phyloP scores from a whole-genome alignment of 2,329 filamentous ascomycete genomes.

The Phoma sp. region DNA sequence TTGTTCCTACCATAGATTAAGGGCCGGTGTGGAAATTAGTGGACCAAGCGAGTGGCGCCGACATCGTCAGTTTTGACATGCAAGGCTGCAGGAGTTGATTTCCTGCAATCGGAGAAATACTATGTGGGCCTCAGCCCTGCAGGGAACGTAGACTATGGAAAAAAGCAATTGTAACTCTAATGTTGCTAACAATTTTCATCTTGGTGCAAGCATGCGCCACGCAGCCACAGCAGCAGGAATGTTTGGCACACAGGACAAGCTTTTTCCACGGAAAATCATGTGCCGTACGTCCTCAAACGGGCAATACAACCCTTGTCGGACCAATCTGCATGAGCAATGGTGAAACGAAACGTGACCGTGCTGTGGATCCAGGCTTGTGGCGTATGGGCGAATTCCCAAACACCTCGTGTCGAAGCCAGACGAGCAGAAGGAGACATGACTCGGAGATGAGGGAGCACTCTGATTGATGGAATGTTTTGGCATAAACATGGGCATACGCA shows the following conservation, averaged over 20 bases:
- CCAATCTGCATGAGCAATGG: conserved; percentile 23
- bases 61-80: conserved; percentile 1
- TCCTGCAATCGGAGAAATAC: background rate
- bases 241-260: conserved; percentile 11
- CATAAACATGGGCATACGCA: background rate
- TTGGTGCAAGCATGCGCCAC: background rate
- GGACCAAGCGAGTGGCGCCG: conserved; percentile 17
- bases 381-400: conserved; percentile 10
- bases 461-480: conserved; percentile 30
- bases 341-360: conserved; percentile 26
- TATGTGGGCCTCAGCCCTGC: background rate
- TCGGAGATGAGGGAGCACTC: background rate
- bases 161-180: background rate
- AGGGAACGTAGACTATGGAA: background rate
- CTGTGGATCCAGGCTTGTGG: conserved; percentile 18
- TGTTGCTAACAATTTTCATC: background rate
- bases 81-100: conserved; percentile 3
- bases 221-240: conserved; percentile 11
- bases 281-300: conserved; percentile 14
- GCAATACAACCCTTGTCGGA: conserved; percentile 12
- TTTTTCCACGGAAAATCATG: conserved; percentile 17
- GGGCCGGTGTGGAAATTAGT: conserved; percentile 22
- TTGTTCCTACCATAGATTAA: conserved; percentile 34
- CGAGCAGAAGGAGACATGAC: background rate
- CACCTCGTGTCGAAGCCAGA: conserved; percentile 2